Evolutionary conservation across 2,329 filamentous ascomycete genomes (phyloP), one percentile per base, ranked within the genome.

Genomic region (Pseudogymnoascus sp.): DNA sequence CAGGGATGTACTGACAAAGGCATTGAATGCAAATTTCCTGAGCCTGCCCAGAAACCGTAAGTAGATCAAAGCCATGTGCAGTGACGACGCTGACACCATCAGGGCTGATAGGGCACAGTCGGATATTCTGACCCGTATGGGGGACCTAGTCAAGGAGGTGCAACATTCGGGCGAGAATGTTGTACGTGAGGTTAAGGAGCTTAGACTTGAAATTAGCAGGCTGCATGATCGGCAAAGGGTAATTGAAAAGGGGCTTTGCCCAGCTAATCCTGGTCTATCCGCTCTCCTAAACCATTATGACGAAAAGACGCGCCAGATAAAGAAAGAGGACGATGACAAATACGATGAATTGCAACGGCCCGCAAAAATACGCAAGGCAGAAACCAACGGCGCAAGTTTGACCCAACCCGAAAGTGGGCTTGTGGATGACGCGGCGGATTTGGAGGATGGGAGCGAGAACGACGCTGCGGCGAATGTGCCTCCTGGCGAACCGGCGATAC

Each of bases 31-130:
- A 87, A 90, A 74, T 97, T 97, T 74, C 87, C 92, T 67, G 92
- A 97, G 71, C 89, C 94, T 5, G 89, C 91, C 22, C 91, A 91
- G 14, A 94, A 95, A 72, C 93, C 95, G 90, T 96, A 81, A 73
- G 88, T 79, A 38, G 60, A 62, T 49, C 58, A 62, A 74, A 84
- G 81, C 62, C 80, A 1, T 23, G 19, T 7, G 14, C 8, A 9
- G 30, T 14, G 9, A 38, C 3, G 2, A 16, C 19, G 8, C 22
- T 59, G 8, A 59, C 55, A 2, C 11, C 55, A 36, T 1, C 5
- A 59, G 55, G 55, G 38, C 23, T 66, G 84, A 87, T 70, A 87
- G 86, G 72, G 79, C 82, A 2, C 78, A 83, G 14, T 76, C 80
- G 6, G 85, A 87, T 63, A 84, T 87, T 33, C 69, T 87, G 62